phyloP scores from a whole-genome alignment of 2,329 filamentous ascomycete species.

The Parafenestella ontariensis region DNA sequence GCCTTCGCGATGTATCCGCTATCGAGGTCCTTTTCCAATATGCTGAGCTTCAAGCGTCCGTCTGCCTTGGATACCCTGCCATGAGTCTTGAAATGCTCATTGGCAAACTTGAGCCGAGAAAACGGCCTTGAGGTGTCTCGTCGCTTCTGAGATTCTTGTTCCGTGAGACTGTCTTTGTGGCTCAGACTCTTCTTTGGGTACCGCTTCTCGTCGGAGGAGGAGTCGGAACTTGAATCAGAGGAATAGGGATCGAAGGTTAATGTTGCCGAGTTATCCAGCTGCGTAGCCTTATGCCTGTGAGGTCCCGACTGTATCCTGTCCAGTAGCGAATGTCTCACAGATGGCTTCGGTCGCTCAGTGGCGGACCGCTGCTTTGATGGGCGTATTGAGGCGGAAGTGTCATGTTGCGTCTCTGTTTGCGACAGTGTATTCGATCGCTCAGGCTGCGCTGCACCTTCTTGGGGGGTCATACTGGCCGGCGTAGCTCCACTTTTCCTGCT shows the following conservation, averaged over 20 bases:
- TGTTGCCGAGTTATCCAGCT: slow-evolving; percentile 29
- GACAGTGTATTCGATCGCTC: not conserved
- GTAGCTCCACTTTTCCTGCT: slow-evolving; percentile 12
- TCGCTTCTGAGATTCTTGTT: slow-evolving; percentile 11
- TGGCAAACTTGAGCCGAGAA: slow-evolving; percentile 65
- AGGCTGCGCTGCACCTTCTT: not conserved
- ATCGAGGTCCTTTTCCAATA: slow-evolving; percentile 70
- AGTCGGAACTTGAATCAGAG: too few relatives aligned
- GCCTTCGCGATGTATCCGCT: slow-evolving; percentile 77
- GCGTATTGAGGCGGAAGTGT: slow-evolving; percentile 14
- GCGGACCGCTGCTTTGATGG: slow-evolving; percentile 35
- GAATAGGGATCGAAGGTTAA: slow-evolving; percentile 42
- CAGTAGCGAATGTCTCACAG: slow-evolving; percentile 28
- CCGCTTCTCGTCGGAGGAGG: slow-evolving; percentile 34
- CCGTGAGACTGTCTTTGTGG: slow-evolving; percentile 15
- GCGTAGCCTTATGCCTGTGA: slow-evolving; percentile 14
- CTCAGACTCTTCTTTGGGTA: slow-evolving; percentile 23
- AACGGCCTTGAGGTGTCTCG: slow-evolving; percentile 45
- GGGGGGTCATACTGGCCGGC: not conserved
- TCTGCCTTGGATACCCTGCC: slow-evolving; percentile 72
- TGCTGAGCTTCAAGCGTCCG: slow-evolving; percentile 73
- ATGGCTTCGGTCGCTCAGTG: slow-evolving; percentile 41
- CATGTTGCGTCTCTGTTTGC: not conserved
- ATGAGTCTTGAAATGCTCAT: slow-evolving; percentile 69
- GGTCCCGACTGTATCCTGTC: slow-evolving; percentile 23